Percentiles rank a stretch among this genome's conserved stretches.
Evolutionary conservation across 129 eudicot genomes (phyloP).

Genomic region (Escallonia herrerae): DNA sequence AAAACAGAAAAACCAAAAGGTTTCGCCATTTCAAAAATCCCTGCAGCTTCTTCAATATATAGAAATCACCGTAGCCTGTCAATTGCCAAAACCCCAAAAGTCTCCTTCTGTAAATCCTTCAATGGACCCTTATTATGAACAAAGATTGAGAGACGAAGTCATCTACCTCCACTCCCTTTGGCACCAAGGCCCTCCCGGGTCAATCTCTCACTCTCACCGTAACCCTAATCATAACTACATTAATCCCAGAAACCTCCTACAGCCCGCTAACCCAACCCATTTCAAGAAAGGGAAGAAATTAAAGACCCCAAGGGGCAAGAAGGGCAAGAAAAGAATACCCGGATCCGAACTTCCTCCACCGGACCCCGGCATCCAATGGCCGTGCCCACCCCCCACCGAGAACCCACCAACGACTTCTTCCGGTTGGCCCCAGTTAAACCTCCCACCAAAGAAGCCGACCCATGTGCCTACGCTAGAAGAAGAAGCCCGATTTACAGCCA

Average conservation of each 20-base stretch:
- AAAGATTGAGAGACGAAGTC: conserved; percentile 50
- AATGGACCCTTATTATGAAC: conserved; percentile 57
- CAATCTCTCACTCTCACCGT: conserved; percentile 17
- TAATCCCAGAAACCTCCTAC: conserved; percentile 8
- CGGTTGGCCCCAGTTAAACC: conserved; percentile 46
- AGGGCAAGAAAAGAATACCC: background rate
- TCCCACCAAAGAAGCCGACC: conserved; percentile 21
- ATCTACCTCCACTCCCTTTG: conserved; percentile 75
- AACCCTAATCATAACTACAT: background rate
- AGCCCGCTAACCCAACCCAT: conserved; percentile 24
- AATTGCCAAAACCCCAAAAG: conserved; percentile 5
- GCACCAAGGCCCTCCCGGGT: conserved; percentile 52
- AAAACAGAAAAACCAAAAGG: too few species aligned
- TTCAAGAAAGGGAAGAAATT: conserved; percentile 37
- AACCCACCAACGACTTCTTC: conserved; percentile 16
- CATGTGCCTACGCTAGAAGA: conserved; percentile 38
- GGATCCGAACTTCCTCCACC: background rate
- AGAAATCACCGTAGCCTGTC: too few species aligned
- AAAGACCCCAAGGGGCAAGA: background rate
- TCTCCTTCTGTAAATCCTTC: background rate
- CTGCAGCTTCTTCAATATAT: too few species aligned
- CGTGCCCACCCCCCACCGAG: conserved; percentile 30
- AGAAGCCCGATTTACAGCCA: conserved; percentile 23
- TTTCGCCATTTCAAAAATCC: too few species aligned
- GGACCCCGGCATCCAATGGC: conserved; percentile 61